Conservation (phyloP, 129 eudicot species). For the Saposhnikovia divaricata region DNA sequence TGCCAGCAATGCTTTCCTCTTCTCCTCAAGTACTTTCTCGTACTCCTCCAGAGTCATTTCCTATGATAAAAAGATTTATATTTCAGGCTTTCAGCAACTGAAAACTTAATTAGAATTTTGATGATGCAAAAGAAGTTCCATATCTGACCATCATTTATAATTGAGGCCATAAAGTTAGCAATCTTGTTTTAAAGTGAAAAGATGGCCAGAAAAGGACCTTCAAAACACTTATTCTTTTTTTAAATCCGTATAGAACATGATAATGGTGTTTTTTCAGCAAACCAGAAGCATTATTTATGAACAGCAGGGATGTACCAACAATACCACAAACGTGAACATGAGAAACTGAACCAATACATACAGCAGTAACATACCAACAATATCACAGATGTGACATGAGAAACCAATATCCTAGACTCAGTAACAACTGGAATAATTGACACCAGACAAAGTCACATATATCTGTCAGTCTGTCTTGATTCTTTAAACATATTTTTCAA, state of each 20-base stretch:
- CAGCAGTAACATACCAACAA: not conserved
- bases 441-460: not conserved
- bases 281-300: no score
- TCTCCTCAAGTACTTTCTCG: slow-evolving; percentile 81
- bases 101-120: no score
- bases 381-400: not conserved
- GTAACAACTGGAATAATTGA: not conserved
- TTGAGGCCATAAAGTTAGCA: no score
- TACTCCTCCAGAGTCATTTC: slow-evolving; percentile 94
- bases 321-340: not conserved
- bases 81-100: no score
- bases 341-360: not conserved
- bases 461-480: not conserved
- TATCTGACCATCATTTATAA: no score
- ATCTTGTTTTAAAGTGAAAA: no score
- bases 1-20: slow-evolving; percentile 59
- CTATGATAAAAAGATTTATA: slow-evolving; percentile 4
- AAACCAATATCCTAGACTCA: not conserved
- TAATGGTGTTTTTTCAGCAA: no score
- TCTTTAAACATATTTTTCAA: no score
- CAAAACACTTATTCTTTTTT: no score
- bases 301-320: not conserved
- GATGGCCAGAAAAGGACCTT: no score
- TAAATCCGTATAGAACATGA: no score
- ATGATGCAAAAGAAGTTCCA: no score